Base-by-base conservation (phyloP, 1,284 basidiomycete genomes). In the Inonotus obliquus region DNA sequence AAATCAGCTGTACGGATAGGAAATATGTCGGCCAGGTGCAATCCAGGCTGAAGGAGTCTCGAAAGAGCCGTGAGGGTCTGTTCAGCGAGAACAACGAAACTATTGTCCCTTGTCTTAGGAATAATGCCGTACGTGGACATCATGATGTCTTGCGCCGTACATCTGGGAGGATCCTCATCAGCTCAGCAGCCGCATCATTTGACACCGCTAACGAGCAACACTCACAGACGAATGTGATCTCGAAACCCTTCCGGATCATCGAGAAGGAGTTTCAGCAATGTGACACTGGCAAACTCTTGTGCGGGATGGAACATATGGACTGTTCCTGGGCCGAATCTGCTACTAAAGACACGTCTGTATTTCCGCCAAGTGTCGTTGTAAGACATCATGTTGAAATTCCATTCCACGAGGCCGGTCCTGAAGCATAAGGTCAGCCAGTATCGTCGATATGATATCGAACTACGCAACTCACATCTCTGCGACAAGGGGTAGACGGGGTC, bases 351-450 rank as follows among this genome's bases (percentile, higher is more conserved):
- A 54, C 67, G 67, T 25, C 72, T 69, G 25, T 71, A 68, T 54
- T 69, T 72, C 23, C 71, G 67, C 65, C 70, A 73, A 9, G 63
- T 62, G 4, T 69, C 68, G 9, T 67, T 69, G 47, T 73, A 74
- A 2, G 60, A 65, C 37, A 67, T 65, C 51, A 69, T 66, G 1
- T 65, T 65, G 25, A 70, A 63, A 21, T 65, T 63, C 67, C 68
- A 67, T 29, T 65, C 65, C 63, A 32, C 4, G 9, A 68, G 65
- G 9, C 66, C 23, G 11, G 56, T 65, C 51, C 61, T 59, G 27
- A 11, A 37, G n/a, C 23, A 4, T 5, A 49, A n/a, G n/a, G n/a
- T n/a, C n/a, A 49, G 23, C 35, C n/a, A n/a, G n/a, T n/a, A n/a
- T n/a, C n/a, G n/a, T n/a, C n/a, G n/a, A n/a, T n/a, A n/a, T n/a